phyloP scores from a whole-genome alignment of 192 early-diverging fungal species.

The Coemansia aciculifera region DNA sequence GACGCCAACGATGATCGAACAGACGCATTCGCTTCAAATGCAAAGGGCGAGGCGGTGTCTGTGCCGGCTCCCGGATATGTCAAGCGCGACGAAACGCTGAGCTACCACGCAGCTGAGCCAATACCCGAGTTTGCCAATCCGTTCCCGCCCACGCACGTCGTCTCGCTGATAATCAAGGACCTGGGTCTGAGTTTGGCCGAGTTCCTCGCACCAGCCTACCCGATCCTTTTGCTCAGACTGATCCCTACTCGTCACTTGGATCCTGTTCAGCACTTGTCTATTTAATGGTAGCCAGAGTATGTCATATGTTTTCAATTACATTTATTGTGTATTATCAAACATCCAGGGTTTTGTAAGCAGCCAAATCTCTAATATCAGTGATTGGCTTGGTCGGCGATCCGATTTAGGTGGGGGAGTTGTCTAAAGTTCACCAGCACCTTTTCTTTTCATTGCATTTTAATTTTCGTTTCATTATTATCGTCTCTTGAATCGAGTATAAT shows the following conservation, averaged over 20 bases:
- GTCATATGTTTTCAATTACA: neutral
- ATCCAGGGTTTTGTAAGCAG: no score
- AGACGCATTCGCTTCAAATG: conserved; percentile 23
- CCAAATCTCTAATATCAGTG: no score
- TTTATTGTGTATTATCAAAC: neutral
- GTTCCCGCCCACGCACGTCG: conserved; percentile 48
- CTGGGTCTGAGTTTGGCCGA: conserved; percentile 38
- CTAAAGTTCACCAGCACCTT: no score
- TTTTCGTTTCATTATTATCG: no score
- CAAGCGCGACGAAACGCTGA: conserved; percentile 6
- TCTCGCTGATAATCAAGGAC: conserved; percentile 45
- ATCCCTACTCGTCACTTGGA: neutral
- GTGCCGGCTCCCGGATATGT: neutral
- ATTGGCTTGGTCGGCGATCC: no score
- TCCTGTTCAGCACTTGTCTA: neutral
- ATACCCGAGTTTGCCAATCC: conserved; percentile 31
- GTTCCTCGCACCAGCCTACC: conserved; percentile 51
- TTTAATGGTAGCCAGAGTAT: neutral
- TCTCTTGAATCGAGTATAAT: neutral
- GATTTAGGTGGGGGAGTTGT: no score
- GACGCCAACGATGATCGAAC: conserved; percentile 28
- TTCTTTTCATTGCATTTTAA: no score
- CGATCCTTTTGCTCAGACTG: conserved; percentile 40
- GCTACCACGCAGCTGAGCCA: neutral
- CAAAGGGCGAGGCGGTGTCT: neutral